Conservation (phyloP, 2,329 filamentous ascomycete genomes). For the Ceratocystis smalleyi region DNA sequence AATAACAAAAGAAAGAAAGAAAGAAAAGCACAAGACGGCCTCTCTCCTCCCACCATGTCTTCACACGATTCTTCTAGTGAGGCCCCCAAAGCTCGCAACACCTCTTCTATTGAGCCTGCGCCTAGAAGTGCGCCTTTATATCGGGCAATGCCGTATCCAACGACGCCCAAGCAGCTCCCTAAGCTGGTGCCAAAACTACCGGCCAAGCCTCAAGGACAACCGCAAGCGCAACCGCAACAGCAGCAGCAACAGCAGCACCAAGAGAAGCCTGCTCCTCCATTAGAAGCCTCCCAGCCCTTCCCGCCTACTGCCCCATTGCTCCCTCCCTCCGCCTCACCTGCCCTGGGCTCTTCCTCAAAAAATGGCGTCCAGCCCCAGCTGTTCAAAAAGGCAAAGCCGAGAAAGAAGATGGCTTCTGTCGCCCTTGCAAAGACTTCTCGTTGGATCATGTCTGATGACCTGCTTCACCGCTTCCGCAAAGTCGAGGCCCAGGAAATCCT, state of each 20-base stretch:
- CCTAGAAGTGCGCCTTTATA: constrained; percentile 12
- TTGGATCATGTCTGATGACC: constrained; percentile 41
- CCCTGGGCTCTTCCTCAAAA: neutral
- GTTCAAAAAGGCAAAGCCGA: constrained; percentile 11
- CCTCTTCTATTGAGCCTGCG: constrained; percentile 1
- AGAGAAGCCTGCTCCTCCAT: neutral
- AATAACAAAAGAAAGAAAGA: neutral
- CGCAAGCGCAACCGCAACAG: neutral
- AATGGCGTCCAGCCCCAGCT: neutral
- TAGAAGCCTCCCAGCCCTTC: constrained; percentile 6
- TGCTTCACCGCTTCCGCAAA: constrained; percentile 39
- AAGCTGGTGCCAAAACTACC: neutral
- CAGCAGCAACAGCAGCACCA: neutral
- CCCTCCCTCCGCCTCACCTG: neutral
- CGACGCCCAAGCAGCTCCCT: neutral
- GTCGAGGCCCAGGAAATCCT: constrained; percentile 46
- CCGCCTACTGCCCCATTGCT: constrained; percentile 5
- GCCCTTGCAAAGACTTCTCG: constrained; percentile 23
- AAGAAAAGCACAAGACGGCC: neutral
- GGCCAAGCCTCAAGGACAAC: neutral
- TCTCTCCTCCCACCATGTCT: neutral
- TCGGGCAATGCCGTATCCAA: constrained; percentile 6
- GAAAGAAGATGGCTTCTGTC: constrained; percentile 4
- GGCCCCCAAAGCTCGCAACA: neutral
- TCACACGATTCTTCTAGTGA: constrained; percentile 6